These are phyloP conservation scores for Lotus japonicus DNA, from an alignment of 306 rosid genomes.

Conservation along the genomic window DNA sequence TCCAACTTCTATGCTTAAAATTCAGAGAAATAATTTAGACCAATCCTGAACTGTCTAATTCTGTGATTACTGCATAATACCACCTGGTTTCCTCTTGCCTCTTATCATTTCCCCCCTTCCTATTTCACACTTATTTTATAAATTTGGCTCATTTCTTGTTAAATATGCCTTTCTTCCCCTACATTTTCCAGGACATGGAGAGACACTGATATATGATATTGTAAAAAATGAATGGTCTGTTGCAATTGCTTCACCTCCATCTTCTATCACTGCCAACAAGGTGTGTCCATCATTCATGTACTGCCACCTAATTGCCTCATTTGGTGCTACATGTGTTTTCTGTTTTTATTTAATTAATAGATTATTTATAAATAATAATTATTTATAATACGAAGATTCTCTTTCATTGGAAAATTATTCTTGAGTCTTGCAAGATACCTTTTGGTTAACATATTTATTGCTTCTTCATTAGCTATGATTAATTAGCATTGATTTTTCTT, in stretches of 20 bases:
- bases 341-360: neutral
- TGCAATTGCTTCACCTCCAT: conserved; percentile 56
- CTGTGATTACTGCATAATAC: too few relatives aligned
- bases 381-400: neutral
- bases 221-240: conserved; percentile 74
- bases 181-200: conserved; percentile 59
- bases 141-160: neutral
- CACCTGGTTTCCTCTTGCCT: too few relatives aligned
- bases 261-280: conserved; percentile 68
- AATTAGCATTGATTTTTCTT: neutral
- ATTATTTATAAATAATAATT: neutral
- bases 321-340: neutral
- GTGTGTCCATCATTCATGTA: conserved; percentile 2
- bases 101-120: neutral
- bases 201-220: conserved; percentile 80
- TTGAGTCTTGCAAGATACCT: conserved; percentile 3
- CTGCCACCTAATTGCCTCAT: neutral
- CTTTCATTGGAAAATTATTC: neutral
- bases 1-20: neutral
- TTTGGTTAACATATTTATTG: neutral
- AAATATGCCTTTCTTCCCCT: neutral
- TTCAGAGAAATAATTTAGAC: neutral
- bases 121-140: neutral
- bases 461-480: conserved; percentile 3
- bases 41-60: too few relatives aligned